These are phyloP conservation scores for Emericellopsis atlantica DNA, from an alignment of 2,329 filamentous ascomycete species.

Conservation along the genomic window DNA sequence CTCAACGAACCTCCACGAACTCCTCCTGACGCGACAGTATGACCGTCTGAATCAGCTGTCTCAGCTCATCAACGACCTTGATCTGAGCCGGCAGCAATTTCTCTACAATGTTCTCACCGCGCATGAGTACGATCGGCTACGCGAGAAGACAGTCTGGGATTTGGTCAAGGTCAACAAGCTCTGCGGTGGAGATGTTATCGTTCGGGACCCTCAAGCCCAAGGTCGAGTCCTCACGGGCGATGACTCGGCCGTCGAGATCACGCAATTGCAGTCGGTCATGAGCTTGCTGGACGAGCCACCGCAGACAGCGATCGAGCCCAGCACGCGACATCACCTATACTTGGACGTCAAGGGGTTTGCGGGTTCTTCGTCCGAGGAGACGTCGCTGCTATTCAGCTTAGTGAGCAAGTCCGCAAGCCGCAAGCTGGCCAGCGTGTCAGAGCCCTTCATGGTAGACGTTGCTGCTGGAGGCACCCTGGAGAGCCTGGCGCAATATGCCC, in stretches of 20 bases:
- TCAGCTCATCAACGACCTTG: slow-evolving; percentile 67
- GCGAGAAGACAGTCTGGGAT: slow-evolving; percentile 92
- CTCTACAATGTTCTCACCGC: slow-evolving; percentile 87
- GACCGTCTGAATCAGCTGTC: slow-evolving; percentile 69
- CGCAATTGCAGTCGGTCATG: slow-evolving; percentile 89
- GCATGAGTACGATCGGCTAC: slow-evolving; percentile 66
- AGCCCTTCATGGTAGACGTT: slow-evolving; percentile 70
- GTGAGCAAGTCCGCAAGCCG: slow-evolving; percentile 58
- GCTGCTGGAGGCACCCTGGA: slow-evolving; percentile 61
- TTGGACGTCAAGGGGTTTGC: slow-evolving; percentile 76
- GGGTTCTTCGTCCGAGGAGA: slow-evolving; percentile 62
- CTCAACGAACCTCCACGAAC: slow-evolving; percentile 87
- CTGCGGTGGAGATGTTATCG: slow-evolving; percentile 86
- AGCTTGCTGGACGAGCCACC: slow-evolving; percentile 81
- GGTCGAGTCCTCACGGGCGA: slow-evolving; percentile 83
- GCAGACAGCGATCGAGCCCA: slow-evolving; percentile 51
- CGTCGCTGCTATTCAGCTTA: slow-evolving; percentile 65
- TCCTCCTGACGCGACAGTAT: slow-evolving; percentile 77
- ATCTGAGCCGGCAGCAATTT: slow-evolving; percentile 76
- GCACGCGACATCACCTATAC: slow-evolving; percentile 66
- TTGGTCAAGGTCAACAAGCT: slow-evolving; percentile 90
- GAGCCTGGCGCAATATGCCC: slow-evolving; percentile 48
- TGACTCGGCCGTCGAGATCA: slow-evolving; percentile 85
- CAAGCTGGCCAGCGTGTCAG: slow-evolving; percentile 57
- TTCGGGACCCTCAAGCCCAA: slow-evolving; percentile 72